Evolutionary conservation across 768 basidiomycete species (phyloP).

Genomic region (Naganishia friedmannii): DNA sequence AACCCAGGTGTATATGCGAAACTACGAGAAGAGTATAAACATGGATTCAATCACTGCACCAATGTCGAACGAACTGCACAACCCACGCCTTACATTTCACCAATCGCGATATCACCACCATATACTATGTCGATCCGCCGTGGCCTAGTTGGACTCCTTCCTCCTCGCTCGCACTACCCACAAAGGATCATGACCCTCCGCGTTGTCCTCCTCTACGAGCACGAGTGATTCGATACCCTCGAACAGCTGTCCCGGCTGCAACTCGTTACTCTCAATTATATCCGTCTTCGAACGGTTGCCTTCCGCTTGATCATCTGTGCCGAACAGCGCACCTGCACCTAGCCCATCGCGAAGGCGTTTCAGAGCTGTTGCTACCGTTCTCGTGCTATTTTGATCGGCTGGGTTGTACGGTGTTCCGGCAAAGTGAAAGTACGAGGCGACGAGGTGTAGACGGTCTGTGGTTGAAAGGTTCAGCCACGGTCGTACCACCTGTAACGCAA

Average conservation of each 20-base stretch:
- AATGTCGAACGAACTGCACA: too few relatives aligned
- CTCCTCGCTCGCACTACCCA: constrained; percentile 37
- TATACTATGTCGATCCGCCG: too few relatives aligned
- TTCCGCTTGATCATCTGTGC: background rate
- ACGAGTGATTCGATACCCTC: constrained; percentile 21
- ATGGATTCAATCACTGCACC: too few relatives aligned
- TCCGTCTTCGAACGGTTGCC: background rate
- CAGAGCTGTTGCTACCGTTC: constrained; percentile 29
- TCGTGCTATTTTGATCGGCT: constrained; percentile 15
- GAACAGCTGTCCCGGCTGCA: constrained; percentile 9
- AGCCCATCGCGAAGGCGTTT: constrained; percentile 12
- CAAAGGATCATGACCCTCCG: constrained; percentile 32
- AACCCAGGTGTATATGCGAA: too few relatives aligned
- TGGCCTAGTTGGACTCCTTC: background rate
- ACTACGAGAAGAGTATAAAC: too few relatives aligned
- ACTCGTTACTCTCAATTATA: too few relatives aligned
- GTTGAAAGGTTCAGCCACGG: constrained; percentile 37
- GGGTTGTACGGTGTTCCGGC: constrained; percentile 29
- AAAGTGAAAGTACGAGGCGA: constrained; percentile 38
- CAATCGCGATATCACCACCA: too few relatives aligned
- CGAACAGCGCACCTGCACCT: background rate
- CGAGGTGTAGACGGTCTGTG: constrained; percentile 35
- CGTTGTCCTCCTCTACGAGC: constrained; percentile 19
- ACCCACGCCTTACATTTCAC: too few relatives aligned
- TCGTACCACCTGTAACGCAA: constrained; percentile 22